Evolutionary conservation across 176 grass and related monocot species (phyloP).

Genomic region (Avena eriantha): DNA sequence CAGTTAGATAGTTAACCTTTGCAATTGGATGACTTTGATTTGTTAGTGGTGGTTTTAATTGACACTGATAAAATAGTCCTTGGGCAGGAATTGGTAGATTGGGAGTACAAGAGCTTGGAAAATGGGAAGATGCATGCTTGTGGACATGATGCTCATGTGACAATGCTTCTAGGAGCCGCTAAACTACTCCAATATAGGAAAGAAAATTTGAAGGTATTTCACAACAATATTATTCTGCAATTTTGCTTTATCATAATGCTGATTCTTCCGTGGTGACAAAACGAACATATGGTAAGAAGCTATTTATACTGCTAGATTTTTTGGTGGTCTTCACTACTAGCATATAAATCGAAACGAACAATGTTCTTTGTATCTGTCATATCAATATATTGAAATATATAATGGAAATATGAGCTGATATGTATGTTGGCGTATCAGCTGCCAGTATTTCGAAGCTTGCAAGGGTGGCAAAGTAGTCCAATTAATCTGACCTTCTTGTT

Average conservation of each 20-base stretch:
- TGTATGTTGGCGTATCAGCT: not conserved
- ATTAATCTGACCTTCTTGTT: not conserved
- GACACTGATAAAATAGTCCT: not conserved
- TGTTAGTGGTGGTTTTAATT: not conserved
- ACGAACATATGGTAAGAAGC: not conserved
- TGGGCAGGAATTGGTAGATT: conserved; percentile 73
- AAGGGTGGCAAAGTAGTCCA: not conserved
- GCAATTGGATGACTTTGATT: not conserved
- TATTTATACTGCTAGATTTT: not conserved
- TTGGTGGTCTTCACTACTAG: not conserved
- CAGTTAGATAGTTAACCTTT: not conserved
- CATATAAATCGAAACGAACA: not conserved
- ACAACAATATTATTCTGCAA: not conserved
- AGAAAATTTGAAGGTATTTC: conserved; percentile 56
- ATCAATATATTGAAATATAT: not conserved
- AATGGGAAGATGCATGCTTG: conserved; percentile 80
- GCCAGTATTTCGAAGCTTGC: not conserved
- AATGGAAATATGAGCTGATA: not conserved
- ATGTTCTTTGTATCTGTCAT: not conserved
- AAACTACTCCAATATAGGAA: conserved; percentile 73
- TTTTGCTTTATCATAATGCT: not conserved
- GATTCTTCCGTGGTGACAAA: not conserved
- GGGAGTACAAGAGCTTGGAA: conserved; percentile 73
- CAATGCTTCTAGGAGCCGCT: conserved; percentile 83
- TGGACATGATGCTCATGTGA: conserved; percentile 71